phyloP scores from a whole-genome alignment of 768 basidiomycete species.

The Mycena latifolia region DNA sequence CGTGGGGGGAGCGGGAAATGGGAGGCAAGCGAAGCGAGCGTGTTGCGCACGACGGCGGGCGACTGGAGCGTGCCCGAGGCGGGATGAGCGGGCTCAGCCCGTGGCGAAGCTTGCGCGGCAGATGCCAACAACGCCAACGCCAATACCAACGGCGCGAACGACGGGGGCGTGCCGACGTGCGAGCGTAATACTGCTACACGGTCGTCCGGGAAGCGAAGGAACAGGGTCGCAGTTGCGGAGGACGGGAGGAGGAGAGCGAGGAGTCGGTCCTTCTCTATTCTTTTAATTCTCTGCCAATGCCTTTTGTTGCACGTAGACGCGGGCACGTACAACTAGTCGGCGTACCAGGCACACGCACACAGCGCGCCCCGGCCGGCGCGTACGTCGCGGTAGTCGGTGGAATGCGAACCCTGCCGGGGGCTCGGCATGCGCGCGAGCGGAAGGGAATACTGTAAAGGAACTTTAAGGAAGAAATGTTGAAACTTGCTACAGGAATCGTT shows the following conservation, averaged over 20 bases:
- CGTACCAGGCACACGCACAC: too few relatives aligned
- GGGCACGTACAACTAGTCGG: conserved; percentile 74
- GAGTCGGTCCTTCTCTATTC: conserved; percentile 48
- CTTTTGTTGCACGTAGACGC: conserved; percentile 63
- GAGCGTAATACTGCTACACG: conserved; percentile 84
- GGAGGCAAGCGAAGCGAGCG: conserved; percentile 73
- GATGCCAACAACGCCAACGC: conserved; percentile 64
- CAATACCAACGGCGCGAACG: conserved; percentile 43
- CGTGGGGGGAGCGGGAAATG: conserved; percentile 69
- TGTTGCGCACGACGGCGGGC: conserved; percentile 81
- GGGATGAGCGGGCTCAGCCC: conserved; percentile 77
- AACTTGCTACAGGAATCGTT: too few relatives aligned
- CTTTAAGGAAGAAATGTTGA: too few relatives aligned
- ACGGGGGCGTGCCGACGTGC: conserved; percentile 72
- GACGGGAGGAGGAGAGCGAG: conserved; percentile 79
- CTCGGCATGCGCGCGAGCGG: too few relatives aligned
- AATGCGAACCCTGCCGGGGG: too few relatives aligned
- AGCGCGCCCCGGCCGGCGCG: too few relatives aligned
- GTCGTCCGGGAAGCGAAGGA: conserved; percentile 57
- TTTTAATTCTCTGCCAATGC: background rate
- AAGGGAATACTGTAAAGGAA: too few relatives aligned
- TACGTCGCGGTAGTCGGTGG: too few relatives aligned
- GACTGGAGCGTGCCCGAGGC: conserved; percentile 71
- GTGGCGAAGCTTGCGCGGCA: conserved; percentile 92
- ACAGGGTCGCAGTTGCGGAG: conserved; percentile 63